Conservation (phyloP, 2,329 filamentous ascomycete genomes). For the Geosmithia flava region DNA sequence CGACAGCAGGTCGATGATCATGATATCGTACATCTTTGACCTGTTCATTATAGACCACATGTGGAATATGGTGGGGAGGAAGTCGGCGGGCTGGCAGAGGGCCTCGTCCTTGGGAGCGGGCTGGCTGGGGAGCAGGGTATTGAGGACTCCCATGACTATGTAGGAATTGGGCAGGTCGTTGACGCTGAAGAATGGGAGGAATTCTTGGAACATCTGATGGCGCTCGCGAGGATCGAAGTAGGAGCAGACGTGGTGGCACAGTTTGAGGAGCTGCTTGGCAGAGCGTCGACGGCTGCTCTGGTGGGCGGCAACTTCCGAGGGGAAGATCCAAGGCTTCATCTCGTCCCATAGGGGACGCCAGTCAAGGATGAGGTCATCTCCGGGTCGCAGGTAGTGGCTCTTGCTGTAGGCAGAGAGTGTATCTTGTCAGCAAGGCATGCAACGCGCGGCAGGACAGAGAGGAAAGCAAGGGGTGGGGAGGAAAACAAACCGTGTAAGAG, state of each 20-base stretch:
- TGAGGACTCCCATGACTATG: slow-evolving; percentile 80
- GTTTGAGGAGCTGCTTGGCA: slow-evolving; percentile 62
- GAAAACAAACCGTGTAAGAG: slow-evolving; percentile 69
- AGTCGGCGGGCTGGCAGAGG: slow-evolving; percentile 76
- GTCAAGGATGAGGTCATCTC: slow-evolving; percentile 80
- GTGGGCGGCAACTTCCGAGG: slow-evolving; percentile 63
- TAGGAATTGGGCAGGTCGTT: slow-evolving; percentile 88
- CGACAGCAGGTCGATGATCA: slow-evolving; percentile 83
- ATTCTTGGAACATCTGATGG: slow-evolving; percentile 67
- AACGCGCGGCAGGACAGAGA: background rate
- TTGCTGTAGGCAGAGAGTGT: slow-evolving; percentile 44
- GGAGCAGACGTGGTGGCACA: slow-evolving; percentile 79
- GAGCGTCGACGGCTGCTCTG: slow-evolving; percentile 42
- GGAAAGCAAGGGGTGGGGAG: background rate
- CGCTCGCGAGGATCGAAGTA: slow-evolving; percentile 89
- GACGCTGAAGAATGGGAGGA: slow-evolving; percentile 80
- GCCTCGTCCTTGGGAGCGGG: slow-evolving; percentile 58
- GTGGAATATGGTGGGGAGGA: slow-evolving; percentile 90
- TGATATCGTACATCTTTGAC: slow-evolving; percentile 75
- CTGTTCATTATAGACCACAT: slow-evolving; percentile 88
- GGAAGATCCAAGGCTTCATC: slow-evolving; percentile 79
- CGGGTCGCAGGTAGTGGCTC: slow-evolving; percentile 87
- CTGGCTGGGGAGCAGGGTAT: slow-evolving; percentile 75
- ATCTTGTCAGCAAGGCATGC: background rate
- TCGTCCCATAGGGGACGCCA: slow-evolving; percentile 92